A percentile compares a stretch with the other conserved stretches of the same genome.
Evolutionary conservation across 345 rosid species (phyloP).

Genomic region (Clausena lansium): DNA sequence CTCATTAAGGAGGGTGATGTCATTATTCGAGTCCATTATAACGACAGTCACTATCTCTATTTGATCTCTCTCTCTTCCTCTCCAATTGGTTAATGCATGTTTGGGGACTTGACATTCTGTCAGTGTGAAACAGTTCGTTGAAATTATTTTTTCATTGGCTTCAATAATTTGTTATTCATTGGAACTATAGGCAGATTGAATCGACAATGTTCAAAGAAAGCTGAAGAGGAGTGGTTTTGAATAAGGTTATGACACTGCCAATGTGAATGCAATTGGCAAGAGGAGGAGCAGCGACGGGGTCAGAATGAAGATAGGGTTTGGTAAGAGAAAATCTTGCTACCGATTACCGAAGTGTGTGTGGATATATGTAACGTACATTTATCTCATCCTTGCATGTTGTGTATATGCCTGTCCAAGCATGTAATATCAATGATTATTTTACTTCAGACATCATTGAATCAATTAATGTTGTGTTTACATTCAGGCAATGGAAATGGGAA

Average conservation of each 20-base stretch:
- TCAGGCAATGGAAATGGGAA: no score
- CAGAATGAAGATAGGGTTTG: neutral
- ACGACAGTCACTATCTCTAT: constrained; percentile 3
- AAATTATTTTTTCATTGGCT: neutral
- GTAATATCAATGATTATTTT: neutral
- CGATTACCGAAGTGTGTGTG: neutral
- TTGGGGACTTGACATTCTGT: neutral
- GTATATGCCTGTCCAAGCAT: neutral
- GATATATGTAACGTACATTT: neutral
- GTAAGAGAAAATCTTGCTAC: neutral
- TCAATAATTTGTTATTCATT: neutral
- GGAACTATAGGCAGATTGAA: constrained; percentile 14
- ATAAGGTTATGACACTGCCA: neutral
- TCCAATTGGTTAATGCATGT: neutral
- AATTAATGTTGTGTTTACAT: no score
- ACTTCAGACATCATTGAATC: neutral
- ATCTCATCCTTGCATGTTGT: neutral
- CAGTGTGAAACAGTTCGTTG: neutral
- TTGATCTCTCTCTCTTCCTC: neutral
- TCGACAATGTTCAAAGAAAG: neutral
- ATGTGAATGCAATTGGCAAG: neutral
- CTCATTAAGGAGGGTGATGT: constrained; percentile 7
- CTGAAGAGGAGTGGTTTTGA: neutral
- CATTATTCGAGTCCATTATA: constrained; percentile 6
- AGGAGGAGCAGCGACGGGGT: neutral